A percentile compares a stretch with the other conserved stretches of the same genome.
Conservation (phyloP, 108 stramenopile genomes). For the Skeletonema menzelii region DNA sequence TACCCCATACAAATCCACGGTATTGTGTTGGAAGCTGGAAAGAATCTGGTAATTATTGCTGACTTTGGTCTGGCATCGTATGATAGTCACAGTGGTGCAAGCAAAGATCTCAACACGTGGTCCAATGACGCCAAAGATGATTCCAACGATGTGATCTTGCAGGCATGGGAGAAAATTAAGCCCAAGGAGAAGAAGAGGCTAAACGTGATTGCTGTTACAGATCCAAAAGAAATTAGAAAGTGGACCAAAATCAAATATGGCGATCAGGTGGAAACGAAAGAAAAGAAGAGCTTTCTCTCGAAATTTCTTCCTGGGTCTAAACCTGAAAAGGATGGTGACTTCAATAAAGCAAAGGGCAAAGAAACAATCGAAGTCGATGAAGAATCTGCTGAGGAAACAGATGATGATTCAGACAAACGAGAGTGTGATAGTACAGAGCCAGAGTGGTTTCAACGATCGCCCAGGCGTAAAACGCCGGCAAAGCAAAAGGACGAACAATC, state of each 20-base stretch:
- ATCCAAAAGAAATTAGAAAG: conserved; percentile 51
- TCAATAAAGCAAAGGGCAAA: background rate
- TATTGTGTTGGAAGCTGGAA: conserved; percentile 46
- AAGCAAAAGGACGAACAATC: conserved; percentile 38
- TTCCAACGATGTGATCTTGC: conserved; percentile 40
- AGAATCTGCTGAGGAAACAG: background rate
- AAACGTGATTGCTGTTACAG: conserved; percentile 51
- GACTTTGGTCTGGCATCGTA: conserved; percentile 51
- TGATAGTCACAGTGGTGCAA: conserved; percentile 10
- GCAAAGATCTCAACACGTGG: conserved; percentile 27
- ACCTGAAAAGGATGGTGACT: background rate
- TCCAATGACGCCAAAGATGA: conserved; percentile 24
- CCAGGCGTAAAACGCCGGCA: background rate
- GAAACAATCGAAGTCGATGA: background rate
- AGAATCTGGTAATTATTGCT: conserved; percentile 42
- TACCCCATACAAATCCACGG: conserved; percentile 60
- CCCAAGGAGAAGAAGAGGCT: conserved; percentile 53
- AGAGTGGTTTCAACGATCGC: conserved; percentile 38
- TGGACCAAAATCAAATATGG: conserved; percentile 54
- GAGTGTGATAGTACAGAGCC: conserved; percentile 5
- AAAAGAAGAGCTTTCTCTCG: conserved; percentile 30
- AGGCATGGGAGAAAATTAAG: conserved; percentile 49
- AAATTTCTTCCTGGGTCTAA: conserved; percentile 11
- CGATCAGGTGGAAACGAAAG: conserved; percentile 28
- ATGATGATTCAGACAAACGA: background rate